A percentile compares a stretch with the other conserved stretches of the same genome.
Evolutionary conservation across 2,329 filamentous ascomycete genomes (phyloP).

Genomic region (Xylariaceae sp.): DNA sequence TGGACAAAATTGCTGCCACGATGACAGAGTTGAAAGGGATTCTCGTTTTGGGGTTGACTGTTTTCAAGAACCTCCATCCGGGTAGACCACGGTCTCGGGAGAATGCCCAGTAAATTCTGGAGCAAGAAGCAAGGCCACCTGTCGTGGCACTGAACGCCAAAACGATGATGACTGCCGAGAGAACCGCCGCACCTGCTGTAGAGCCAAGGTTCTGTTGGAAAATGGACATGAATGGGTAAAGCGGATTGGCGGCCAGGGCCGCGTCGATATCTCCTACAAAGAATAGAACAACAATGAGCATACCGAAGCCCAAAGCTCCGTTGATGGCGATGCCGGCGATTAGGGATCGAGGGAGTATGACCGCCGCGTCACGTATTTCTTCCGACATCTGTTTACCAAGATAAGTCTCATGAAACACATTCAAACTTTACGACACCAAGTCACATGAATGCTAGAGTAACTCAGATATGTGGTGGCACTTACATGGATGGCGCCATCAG

Average conservation of each 20-base stretch:
- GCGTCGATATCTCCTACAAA: slow-evolving; percentile 46
- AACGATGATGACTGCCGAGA: slow-evolving; percentile 46
- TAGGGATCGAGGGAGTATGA: slow-evolving; percentile 47
- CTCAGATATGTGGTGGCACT: too few relatives aligned
- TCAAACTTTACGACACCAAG: neutral
- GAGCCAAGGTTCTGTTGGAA: slow-evolving; percentile 48
- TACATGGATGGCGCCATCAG: slow-evolving; percentile 32
- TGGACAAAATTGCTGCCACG: slow-evolving; percentile 6
- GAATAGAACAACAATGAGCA: slow-evolving; percentile 51
- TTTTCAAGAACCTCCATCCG: slow-evolving; percentile 11
- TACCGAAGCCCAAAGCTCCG: slow-evolving; percentile 47
- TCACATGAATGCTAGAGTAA: too few relatives aligned
- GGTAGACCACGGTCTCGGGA: slow-evolving; percentile 18
- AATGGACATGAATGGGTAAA: slow-evolving; percentile 56
- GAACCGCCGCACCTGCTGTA: slow-evolving; percentile 43
- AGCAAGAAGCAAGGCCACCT: slow-evolving; percentile 52
- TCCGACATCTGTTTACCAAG: slow-evolving; percentile 36
- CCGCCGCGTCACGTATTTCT: slow-evolving; percentile 43
- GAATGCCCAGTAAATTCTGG: slow-evolving; percentile 53
- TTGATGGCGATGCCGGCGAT: slow-evolving; percentile 46
- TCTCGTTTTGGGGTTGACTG: slow-evolving; percentile 11
- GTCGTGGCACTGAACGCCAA: slow-evolving; percentile 45
- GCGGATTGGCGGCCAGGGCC: slow-evolving; percentile 40
- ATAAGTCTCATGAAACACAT: neutral
- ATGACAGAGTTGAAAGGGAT: slow-evolving; percentile 16